phyloP scores from a whole-genome alignment of 305 asterid species.

The Petunia hybrid region DNA sequence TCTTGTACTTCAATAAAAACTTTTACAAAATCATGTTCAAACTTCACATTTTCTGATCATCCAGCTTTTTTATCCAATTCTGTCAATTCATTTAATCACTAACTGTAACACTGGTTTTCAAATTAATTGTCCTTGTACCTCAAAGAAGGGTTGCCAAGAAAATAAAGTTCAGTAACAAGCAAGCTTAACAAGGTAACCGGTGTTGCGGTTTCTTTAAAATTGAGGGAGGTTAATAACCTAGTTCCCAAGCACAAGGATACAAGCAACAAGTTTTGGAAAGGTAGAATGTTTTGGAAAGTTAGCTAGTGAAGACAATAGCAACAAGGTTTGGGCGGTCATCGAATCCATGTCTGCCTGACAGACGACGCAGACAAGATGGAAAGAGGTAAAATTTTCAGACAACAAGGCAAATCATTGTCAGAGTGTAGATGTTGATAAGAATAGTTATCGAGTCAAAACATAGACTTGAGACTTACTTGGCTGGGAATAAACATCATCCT shows the following conservation, averaged over 20 bases:
- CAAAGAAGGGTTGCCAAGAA: slow-evolving; percentile 13
- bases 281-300: neutral
- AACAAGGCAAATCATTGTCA: neutral
- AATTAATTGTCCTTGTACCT: neutral
- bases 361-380: neutral
- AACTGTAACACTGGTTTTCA: neutral
- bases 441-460: slow-evolving; percentile 20
- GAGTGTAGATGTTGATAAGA: neutral
- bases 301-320: neutral
- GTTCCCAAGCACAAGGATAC: neutral
- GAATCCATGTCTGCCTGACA: neutral
- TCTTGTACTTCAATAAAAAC: neutral
- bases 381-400: neutral
- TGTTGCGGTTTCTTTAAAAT: neutral
- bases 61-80: neutral
- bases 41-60: neutral
- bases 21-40: neutral
- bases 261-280: neutral
- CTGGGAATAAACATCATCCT: slow-evolving; percentile 42
- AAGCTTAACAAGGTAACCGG: slow-evolving; percentile 7
- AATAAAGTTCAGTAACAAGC: neutral
- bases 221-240: neutral
- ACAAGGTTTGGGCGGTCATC: neutral
- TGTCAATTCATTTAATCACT: neutral
- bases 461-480: slow-evolving; percentile 56